These are phyloP conservation scores for Coriolopsis trogii DNA, from an alignment of 1,284 basidiomycete species.

Conservation along the genomic window DNA sequence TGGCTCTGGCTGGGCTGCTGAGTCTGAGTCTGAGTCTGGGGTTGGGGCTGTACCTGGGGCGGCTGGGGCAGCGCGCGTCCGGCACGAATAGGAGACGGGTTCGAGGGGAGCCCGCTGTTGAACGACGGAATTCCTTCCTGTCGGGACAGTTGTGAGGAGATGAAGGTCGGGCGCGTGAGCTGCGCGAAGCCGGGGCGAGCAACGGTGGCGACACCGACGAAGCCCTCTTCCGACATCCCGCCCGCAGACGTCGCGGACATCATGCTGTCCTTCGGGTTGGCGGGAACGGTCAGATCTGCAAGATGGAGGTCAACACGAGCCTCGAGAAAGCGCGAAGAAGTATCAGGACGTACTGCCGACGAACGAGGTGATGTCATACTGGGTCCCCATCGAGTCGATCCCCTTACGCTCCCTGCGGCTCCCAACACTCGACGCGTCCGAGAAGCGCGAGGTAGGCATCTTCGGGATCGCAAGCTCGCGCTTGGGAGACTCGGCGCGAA, in stretches of 20 bases:
- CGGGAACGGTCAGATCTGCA: slow-evolving; percentile 16
- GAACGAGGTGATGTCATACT: slow-evolving; percentile 77
- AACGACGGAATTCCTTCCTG: too few relatives aligned
- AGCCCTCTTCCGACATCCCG: slow-evolving; percentile 19
- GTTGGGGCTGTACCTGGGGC: slow-evolving; percentile 8
- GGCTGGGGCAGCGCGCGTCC: slow-evolving; percentile 2
- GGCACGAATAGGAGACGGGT: background rate
- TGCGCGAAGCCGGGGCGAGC: slow-evolving; percentile 10
- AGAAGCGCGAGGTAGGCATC: slow-evolving; percentile 31
- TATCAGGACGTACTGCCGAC: slow-evolving; percentile 56
- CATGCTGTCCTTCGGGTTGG: slow-evolving; percentile 22
- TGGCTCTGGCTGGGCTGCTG: slow-evolving; percentile 1
- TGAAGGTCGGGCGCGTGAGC: slow-evolving; percentile 18
- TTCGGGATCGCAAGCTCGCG: slow-evolving; percentile 9
- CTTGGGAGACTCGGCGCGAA: background rate
- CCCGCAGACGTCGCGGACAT: slow-evolving; percentile 17
- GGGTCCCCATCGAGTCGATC: slow-evolving; percentile 52
- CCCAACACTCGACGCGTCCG: slow-evolving; percentile 30
- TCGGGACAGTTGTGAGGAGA: too few relatives aligned
- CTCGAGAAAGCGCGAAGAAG: too few relatives aligned
- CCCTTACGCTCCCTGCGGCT: slow-evolving; percentile 23
- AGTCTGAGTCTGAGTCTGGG: background rate
- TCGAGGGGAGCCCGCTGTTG: background rate
- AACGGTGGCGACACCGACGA: slow-evolving; percentile 17
- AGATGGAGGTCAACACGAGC: slow-evolving; percentile 10